Evolutionary conservation across 805 yeast species (phyloP).

Genomic region (Ogataea thermomethanolica): DNA sequence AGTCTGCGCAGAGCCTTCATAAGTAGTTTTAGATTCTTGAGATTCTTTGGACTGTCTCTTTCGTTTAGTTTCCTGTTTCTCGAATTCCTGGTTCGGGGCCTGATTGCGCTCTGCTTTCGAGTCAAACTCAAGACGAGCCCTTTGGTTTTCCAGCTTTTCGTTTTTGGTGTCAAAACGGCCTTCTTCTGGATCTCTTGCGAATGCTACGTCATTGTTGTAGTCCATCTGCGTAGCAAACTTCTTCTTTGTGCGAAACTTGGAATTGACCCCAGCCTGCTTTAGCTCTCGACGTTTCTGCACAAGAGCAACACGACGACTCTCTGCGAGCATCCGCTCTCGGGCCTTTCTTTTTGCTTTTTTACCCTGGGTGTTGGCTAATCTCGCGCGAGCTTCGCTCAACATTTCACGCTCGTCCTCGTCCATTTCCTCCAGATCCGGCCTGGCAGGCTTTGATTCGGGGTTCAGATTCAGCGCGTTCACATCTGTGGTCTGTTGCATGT

Average conservation of each 20-base stretch:
- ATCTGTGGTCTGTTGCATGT: constrained; percentile 16
- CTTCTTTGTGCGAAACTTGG: constrained; percentile 47
- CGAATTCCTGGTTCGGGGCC: constrained; percentile 37
- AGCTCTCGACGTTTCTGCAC: constrained; percentile 78
- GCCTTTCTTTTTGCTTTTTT: constrained; percentile 90
- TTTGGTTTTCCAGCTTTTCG: constrained; percentile 47
- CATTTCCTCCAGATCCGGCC: constrained; percentile 74
- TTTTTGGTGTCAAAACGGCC: constrained; percentile 67
- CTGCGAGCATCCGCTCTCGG: constrained; percentile 78
- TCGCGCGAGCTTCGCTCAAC: constrained; percentile 91
- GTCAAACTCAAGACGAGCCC: constrained; percentile 41
- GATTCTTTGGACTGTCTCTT: constrained; percentile 21
- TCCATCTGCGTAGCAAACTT: constrained; percentile 63
- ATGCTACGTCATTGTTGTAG: constrained; percentile 78
- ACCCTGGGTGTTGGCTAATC: constrained; percentile 90
- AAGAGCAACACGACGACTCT: constrained; percentile 69
- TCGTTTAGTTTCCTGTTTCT: constrained; percentile 32
- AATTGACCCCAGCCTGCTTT: constrained; percentile 71
- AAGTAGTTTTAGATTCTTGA: constrained; percentile 15
- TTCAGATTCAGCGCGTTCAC: constrained; percentile 61
- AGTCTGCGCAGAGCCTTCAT: constrained; percentile 19
- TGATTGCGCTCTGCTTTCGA: constrained; percentile 43
- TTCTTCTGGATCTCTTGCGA: constrained; percentile 62
- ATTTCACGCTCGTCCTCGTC: constrained; percentile 89
- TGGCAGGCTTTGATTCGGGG: constrained; percentile 76